Base-by-base conservation (phyloP, 352 stramenopile genomes). In the Peronosclerospora sorghi region DNA sequence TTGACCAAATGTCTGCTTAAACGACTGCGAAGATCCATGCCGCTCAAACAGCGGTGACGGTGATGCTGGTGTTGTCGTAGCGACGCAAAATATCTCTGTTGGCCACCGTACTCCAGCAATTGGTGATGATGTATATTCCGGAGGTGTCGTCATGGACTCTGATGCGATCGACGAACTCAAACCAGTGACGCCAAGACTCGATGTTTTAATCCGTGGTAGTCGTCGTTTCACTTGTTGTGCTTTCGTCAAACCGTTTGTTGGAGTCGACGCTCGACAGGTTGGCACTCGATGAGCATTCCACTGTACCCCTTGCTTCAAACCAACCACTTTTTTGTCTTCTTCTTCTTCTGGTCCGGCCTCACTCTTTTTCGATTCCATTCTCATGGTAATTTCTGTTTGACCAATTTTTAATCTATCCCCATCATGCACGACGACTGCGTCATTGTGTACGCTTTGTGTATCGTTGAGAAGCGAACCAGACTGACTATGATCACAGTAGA, bases 401-500 rank as follows among this genome's bases (percentile, higher is more conserved):
- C 76, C 76, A 2, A 86, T 40, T 45, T 57, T 47, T 14, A 88
- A 59, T 14, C 30, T 60, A 45, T 89, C 76, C 28, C 76, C 76
- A 35, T 69, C 51, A 19, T 48, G 59, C 28, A 89, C 69, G 5
- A 89, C 49, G 1, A 64, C 63, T 1, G 73, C 76, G 18, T 75
- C 54, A 18, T 55, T 34, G 23, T 83, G 76, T 6, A 89, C 37
- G 10, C 46, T 54, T 30, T 46, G 48, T 2, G 52, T 41, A 0
- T 51, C 48, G 53, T 83, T 78, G 5, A 86, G 37, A 8, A 43
- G 49, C 15, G 70, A 79, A 24, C 77, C 77, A 4, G 45, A 20
- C 1, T 41, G 37, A 37, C 77, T 89, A 43, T 89, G 77, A 58
- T 89, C 77, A 17, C 83, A 76, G 27, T 75, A 89, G 28, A 89